Base-by-base conservation (phyloP, 805 yeast species). In the Kuraishia piskuri region DNA sequence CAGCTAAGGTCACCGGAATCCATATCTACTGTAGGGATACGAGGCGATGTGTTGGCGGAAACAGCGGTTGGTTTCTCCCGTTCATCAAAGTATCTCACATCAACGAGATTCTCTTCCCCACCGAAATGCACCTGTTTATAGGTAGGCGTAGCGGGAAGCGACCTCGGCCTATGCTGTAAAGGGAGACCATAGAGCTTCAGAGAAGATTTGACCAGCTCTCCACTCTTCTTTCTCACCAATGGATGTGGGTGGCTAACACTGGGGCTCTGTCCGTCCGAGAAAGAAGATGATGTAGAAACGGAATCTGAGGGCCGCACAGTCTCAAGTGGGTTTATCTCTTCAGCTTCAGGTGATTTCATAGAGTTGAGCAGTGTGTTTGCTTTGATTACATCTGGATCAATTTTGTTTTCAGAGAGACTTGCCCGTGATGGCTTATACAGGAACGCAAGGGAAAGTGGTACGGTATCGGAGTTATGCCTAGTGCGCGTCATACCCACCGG, bases 91-190 rank as follows among this genome's bases (percentile, higher is more conserved):
- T 86, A 88, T 54, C 86, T 77, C 23, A 89, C 85, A 58, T 87
- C 88, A 21, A 75, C 78, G 47, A 80, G 76, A 50, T 87, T 90
- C 51, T 71, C 72, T 31, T 74, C 79, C 26, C 79, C 75, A 52
- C 90, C 95, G 64, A 90, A 90, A 72, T 89, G 96, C 7, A 90
- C 97, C 64, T 80, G 86, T 63, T 83, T 84, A 63, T 78, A 78
- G 2, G 82, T 78, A 20, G 87, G 90, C 20, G 78, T 74, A 0
- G 76, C 61, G 1, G 84, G 84, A 54, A 78, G 63, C 1, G 83
- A 78, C 17, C 58, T 58, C 2, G 71, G 64, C 21, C 57, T 53
- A 2, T 61, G 59, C 19, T 25, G 49, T 45, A 45, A 21, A 20
- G 25, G 37, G 10, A 65, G 53, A 19, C 58, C 31, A 48, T 65